Conservation (phyloP, 73 alveolate species). For the Durusdinium trenchii region DNA sequence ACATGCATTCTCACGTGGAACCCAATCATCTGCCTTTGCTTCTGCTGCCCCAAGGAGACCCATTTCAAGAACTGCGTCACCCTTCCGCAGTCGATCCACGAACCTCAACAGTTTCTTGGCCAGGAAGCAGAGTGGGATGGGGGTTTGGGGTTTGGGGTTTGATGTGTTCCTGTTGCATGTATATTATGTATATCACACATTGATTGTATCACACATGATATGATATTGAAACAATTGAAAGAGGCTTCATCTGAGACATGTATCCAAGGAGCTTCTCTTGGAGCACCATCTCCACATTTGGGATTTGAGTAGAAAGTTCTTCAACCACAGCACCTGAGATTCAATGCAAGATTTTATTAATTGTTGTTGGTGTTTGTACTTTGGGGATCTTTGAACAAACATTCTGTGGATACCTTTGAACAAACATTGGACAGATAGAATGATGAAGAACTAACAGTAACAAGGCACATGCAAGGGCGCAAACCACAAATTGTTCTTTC, state of each 20-base stretch:
- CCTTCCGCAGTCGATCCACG: background rate
- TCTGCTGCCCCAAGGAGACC: background rate
- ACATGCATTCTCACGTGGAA: conserved; percentile 26
- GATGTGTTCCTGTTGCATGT: too few species aligned
- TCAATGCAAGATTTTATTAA: too few species aligned
- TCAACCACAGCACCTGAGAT: background rate
- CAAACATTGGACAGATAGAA: background rate
- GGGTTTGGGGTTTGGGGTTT: too few species aligned
- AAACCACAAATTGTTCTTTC: background rate
- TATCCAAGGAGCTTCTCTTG: background rate
- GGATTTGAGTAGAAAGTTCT: conserved; percentile 13
- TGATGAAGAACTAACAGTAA: background rate
- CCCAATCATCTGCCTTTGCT: background rate
- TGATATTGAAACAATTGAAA: background rate
- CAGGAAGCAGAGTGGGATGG: too few species aligned
- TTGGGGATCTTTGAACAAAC: background rate
- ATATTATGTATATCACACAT: background rate
- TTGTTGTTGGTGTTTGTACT: background rate
- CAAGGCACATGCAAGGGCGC: conserved; percentile 59
- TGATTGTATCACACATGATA: background rate
- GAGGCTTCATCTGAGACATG: background rate
- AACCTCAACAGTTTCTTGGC: background rate
- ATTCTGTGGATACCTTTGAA: background rate
- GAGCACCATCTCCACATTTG: background rate
- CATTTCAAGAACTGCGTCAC: conserved; percentile 6